These are phyloP conservation scores for Podospora bellae-mahoneyi DNA, from an alignment of 495 filamentous ascomycete genomes.

Conservation along the genomic window DNA sequence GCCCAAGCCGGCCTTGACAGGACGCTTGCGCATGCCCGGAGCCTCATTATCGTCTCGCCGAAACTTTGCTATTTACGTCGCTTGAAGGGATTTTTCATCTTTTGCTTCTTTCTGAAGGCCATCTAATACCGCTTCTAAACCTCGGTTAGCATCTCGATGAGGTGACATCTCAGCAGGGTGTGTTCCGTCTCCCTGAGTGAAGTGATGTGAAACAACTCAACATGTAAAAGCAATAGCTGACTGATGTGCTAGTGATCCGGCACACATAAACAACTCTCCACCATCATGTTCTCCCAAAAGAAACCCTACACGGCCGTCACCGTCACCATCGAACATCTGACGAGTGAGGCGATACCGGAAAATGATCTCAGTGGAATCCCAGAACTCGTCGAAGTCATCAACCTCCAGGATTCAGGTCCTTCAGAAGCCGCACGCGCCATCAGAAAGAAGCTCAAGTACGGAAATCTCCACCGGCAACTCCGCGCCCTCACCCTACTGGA, in stretches of 20 bases:
- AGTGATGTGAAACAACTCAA: not conserved
- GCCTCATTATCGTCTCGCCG: not conserved
- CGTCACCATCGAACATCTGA: conserved; percentile 88
- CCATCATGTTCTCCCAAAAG: conserved; percentile 58
- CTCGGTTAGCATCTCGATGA: not conserved
- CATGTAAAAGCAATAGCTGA: not conserved
- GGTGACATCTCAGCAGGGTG: not conserved
- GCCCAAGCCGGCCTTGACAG: not conserved
- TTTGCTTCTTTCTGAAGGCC: not conserved
- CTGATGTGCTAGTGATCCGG: not conserved
- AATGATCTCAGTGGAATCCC: conserved; percentile 89
- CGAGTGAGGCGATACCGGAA: conserved; percentile 82
- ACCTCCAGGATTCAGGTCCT: conserved; percentile 83
- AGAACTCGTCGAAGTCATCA: conserved; percentile 89
- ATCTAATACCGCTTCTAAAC: not conserved
- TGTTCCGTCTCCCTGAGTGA: not conserved
- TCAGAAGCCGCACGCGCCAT: conserved; percentile 88
- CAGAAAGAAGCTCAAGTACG: conserved; percentile 99
- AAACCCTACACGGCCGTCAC: conserved; percentile 94
- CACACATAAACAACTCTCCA: not conserved
- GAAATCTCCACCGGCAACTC: conserved; percentile 85
- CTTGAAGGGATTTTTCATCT: not conserved
- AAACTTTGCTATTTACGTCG: not conserved
- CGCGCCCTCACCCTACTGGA: conserved; percentile 89
- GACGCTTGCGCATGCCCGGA: conserved; percentile 1